Evolutionary conservation across 1,139 yeast genomes (phyloP).

Genomic region (Blastobotrys buckinghamii): DNA sequence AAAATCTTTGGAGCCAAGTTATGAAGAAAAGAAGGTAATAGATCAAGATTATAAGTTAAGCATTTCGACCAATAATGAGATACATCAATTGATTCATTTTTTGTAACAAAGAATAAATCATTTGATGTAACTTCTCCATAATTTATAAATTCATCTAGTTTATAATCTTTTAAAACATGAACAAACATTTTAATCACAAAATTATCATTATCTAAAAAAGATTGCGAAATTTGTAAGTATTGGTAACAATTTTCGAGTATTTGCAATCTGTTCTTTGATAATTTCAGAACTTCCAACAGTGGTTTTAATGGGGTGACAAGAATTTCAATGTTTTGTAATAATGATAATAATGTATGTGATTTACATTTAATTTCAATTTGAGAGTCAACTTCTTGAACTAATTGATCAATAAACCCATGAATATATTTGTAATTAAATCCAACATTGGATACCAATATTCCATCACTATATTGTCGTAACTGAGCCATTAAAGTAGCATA

Average conservation of each 20-base stretch:
- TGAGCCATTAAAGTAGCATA: constrained; percentile 16
- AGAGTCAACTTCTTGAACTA: constrained; percentile 11
- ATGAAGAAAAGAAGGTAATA: neutral
- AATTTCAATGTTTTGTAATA: neutral
- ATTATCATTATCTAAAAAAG: neutral
- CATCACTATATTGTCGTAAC: constrained; percentile 17
- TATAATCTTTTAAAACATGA: neutral
- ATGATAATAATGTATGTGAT: neutral
- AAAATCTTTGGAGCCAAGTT: neutral
- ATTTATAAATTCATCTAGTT: neutral
- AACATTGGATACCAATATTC: constrained; percentile 7
- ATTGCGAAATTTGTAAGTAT: neutral
- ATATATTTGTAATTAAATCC: constrained; percentile 16
- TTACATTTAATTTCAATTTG: constrained; percentile 13
- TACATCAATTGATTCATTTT: neutral
- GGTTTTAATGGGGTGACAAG: constrained; percentile 14
- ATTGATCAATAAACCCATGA: constrained; percentile 17
- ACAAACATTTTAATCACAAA: neutral
- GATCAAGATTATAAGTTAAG: neutral
- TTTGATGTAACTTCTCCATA: neutral
- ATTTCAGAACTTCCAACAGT: constrained; percentile 11
- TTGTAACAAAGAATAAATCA: neutral
- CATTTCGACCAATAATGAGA: neutral
- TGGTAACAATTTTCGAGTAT: constrained; percentile 15
- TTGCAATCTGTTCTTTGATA: constrained; percentile 8